phyloP scores from a whole-genome alignment of 108 stramenopile species.

The Aurantiochytrium sp. region DNA sequence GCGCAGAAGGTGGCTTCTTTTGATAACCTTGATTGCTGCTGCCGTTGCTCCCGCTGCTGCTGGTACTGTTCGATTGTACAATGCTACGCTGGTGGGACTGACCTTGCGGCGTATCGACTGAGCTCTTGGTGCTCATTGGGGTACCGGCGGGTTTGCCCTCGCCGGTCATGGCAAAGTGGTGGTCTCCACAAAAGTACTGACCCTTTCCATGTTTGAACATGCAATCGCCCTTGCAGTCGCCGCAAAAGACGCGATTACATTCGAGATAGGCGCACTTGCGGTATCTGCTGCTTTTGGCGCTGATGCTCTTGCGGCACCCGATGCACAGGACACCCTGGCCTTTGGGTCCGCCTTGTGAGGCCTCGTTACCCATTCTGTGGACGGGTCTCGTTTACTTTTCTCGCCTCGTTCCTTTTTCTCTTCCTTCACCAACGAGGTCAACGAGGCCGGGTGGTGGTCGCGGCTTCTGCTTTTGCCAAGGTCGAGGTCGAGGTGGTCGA shows the following conservation, averaged over 20 bases:
- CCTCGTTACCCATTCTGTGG: not conserved
- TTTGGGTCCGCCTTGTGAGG: not conserved
- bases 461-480: too few relatives aligned
- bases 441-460: too few relatives aligned
- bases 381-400: too few relatives aligned
- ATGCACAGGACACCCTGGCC: not conserved
- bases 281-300: not conserved
- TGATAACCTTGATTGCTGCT: not conserved
- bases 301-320: not conserved
- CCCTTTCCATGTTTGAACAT: conserved; percentile 14
- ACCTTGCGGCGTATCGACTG: not conserved
- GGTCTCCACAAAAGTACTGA: not conserved
- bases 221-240: not conserved
- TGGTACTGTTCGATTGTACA: too few relatives aligned
- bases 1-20: not conserved
- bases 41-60: too few relatives aligned
- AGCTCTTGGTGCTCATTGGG: not conserved
- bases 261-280: not conserved
- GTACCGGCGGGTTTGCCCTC: not conserved
- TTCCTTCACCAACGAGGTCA: too few relatives aligned
- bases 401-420: too few relatives aligned
- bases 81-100: not conserved
- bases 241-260: not conserved
- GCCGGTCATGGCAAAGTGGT: not conserved
- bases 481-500: too few relatives aligned